phyloP scores from a whole-genome alignment of 1,139 yeast species.

The Debaryomyces fabryi region DNA sequence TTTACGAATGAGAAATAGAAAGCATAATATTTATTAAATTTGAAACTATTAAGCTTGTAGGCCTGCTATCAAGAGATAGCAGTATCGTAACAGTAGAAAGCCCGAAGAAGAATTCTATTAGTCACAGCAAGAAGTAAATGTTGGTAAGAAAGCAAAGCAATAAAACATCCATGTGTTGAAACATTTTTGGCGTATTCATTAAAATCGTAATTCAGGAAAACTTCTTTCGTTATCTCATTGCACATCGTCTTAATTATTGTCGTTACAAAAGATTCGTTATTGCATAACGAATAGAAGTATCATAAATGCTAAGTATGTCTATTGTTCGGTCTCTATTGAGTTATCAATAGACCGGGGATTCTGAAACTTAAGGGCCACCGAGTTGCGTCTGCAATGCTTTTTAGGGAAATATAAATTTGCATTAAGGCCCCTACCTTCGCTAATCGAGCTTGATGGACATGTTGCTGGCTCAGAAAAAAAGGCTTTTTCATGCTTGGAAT shows the following conservation, averaged over 20 bases:
- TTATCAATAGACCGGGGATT: conserved; percentile 19
- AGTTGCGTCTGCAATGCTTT: conserved; percentile 32
- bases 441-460: not conserved
- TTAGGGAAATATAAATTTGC: conserved; percentile 5
- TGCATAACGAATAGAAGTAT: not conserved
- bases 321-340: conserved; percentile 1
- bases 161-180: not conserved
- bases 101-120: not conserved
- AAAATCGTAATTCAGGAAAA: not conserved
- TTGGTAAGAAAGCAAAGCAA: not conserved
- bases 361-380: conserved; percentile 37
- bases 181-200: not conserved
- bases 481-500: not conserved
- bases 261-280: not conserved
- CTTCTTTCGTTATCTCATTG: not conserved
- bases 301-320: not conserved
- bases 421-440: not conserved
- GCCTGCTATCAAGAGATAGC: not conserved
- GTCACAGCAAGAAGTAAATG: not conserved
- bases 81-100: not conserved
- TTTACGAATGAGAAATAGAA: not conserved
- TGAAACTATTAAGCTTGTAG: not conserved
- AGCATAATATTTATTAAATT: not conserved
- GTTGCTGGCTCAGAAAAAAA: not conserved
- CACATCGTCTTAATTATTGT: not conserved